Evolutionary conservation across 108 stramenopile genomes (phyloP), one percentile per base, ranked within the genome.

Genomic region (Pseudonitzschia multiseries): DNA sequence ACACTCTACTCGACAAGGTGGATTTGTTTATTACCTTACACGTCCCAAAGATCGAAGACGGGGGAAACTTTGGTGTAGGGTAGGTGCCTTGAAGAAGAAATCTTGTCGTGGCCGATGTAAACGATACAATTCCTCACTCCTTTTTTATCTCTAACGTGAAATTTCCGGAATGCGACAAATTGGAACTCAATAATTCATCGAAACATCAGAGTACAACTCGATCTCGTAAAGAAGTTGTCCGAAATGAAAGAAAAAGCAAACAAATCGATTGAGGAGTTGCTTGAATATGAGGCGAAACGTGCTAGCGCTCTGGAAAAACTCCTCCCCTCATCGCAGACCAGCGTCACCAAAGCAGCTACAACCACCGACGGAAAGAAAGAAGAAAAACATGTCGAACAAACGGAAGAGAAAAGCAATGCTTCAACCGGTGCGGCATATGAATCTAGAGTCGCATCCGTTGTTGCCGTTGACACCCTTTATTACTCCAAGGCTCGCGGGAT

Each of bases 11-110:
- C 15, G 53, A 44, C 28, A 71, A 70, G 8, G 22, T 78, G 57
- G 79, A 75, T 32, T 46, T 54, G 17, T 84, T 70, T 57, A 65
- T 84, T 27, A 65, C 59, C 26, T 62, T 88, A 56, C 73, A 85
- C 28, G 72, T 88, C 69, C 87, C 87, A 44, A 72, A 84, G 43
- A 86, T 88, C 78, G 87, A 88, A 73, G 95, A 96, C 68, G 95
- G 95, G 21, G 91, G 91, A 76, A 96, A 96, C 81, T 84, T 80
- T 75, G 83, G 83, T 26, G 83, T 84, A 28, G 66, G 61, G 61
- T 62, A 40, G 10, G 61, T 62, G 46, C 18, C 18, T 21, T 56
- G 1, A 2, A 56, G 20, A 56, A 24, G 13, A 26, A 51, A 51
- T n/a, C n/a, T 51, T 51, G n/a, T 26, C 26, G 54, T 48, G 14